Evolutionary conservation across 2,329 filamentous ascomycete genomes (phyloP), one percentile per base, ranked within the genome.

Genomic region (Ophiosphaerella narmari): DNA sequence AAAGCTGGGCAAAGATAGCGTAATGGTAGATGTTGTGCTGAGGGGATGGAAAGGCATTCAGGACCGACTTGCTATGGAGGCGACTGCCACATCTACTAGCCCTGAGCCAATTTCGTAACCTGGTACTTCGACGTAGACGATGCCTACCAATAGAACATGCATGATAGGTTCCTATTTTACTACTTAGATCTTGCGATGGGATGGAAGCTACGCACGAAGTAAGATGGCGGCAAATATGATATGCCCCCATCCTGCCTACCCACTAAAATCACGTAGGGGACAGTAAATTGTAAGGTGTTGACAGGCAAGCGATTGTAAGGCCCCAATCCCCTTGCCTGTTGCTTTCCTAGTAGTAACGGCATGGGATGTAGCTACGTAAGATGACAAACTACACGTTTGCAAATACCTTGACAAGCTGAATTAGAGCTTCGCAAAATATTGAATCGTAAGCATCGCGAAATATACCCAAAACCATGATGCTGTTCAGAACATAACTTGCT

Each of bases 1-100:
- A 56, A 74, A 66, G 56, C 47, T 81, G 39, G 68, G 68, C 2
- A 71, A 67, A 29, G 68, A 66, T 4, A 70, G 59, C 8, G 67
- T 79, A 5, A 71, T 73, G 73, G 75, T 70, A 29, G 75, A 80
- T 66, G 78, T 81, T 12, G 73, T 80, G 14, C 45, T 62, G 39
- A 74, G 60, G 39, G 78, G 75, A 1, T 79, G 77, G 78, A 71
- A 75, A 46, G 74, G 61, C 1, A 75, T 81, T 35, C 59, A 71
- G 36, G 61, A 70, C 39, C 62, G 76, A 36, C 63, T 66, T 31
- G 57, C 55, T 4, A 54, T 67, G 54, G 63, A 72, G 52, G 57
- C 59, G 33, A 47, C 40, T 24, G 54, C 54, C 0, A 58, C 59
- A 8, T 52, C 56, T 2, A 50, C 62, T 32, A 68, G 63, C 52